Evolutionary conservation across 163 green algal genomes (phyloP).

Genomic region (Scenedesmus sp.): DNA sequence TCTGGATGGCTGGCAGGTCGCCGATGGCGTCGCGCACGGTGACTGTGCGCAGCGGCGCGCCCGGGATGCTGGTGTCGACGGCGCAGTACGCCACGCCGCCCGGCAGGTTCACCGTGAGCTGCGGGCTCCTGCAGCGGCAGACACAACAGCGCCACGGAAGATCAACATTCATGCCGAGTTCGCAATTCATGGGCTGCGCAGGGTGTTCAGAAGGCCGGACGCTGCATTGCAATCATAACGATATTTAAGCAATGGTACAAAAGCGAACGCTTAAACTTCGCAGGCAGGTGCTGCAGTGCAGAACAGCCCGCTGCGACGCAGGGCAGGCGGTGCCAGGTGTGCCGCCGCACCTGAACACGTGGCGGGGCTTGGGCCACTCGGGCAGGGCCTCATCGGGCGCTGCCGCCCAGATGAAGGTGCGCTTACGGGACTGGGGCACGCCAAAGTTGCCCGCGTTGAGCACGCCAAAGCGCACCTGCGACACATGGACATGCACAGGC

Average conservation of each 20-base stretch:
- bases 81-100: constrained; percentile 83
- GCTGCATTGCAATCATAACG: background rate
- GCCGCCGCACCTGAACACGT: constrained; percentile 87
- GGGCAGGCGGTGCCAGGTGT: background rate
- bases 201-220: background rate
- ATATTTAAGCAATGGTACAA: no score
- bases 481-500: background rate
- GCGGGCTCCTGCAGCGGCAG: constrained; percentile 53
- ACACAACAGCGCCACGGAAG: background rate
- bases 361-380: constrained; percentile 88
- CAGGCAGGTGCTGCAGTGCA: no score
- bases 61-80: constrained; percentile 71
- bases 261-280: no score
- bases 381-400: constrained; percentile 90
- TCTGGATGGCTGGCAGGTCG: constrained; percentile 92
- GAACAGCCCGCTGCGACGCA: background rate
- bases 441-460: constrained; percentile 97
- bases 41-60: constrained; percentile 89
- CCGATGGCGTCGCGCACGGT: constrained; percentile 95
- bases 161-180: background rate
- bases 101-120: constrained; percentile 94
- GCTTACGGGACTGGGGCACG: constrained; percentile 95
- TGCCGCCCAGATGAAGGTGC: constrained; percentile 97
- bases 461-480: constrained; percentile 96
- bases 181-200: no score